Evolutionary conservation across 2,329 filamentous ascomycete genomes (phyloP), one percentile per base, ranked within the genome.

Genomic region (Pseudogymnoascus sp.): DNA sequence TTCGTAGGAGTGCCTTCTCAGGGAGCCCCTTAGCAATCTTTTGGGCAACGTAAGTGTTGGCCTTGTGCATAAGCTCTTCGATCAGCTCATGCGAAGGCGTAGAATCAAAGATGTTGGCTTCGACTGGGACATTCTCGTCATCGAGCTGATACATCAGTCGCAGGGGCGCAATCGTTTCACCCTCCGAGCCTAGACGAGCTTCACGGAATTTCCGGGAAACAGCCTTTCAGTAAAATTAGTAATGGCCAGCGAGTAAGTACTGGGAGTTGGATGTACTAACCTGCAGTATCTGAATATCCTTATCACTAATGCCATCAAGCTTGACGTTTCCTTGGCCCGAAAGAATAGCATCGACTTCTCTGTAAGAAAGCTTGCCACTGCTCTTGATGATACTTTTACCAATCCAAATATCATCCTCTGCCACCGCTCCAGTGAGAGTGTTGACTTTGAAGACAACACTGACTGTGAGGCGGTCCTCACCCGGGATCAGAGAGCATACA

Each of bases 81-180:
- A 97, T 91, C 67, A 97, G 85, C 77, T 97, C 93, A 67, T 96
- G 91, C 2, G 93, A 91, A 8, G 88, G 82, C 11, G 91, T 91
- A 31, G 91, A 93, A 74, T 97, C 88, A 72, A 97, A 99, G 67
- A 99, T 90, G 78, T 97, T 99, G 74, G 91, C 86, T 78, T 96
- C 92, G 42, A 97, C 93, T 2, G 93, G 95, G 62, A 97, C 91
- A 75, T 97, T 97, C 81, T 99, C 95, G 70, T 99, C 95, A 70
- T 99, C 95, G 42, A 97, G 83, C 77, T 96, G 93, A 76, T 96
- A 92, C 66, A 97, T 81, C 56, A 99, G 83, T 64, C 95, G 89
- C 61, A 99, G 84, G 42, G 93, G 88, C 35, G 93, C 89, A 70
- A 96, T 90, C 11, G 89, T 86, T 67, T 89, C 86, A 47, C 86